Evolutionary conservation across 2,329 filamentous ascomycete species (phyloP).

Genomic region (Colletotrichum graminicola): DNA sequence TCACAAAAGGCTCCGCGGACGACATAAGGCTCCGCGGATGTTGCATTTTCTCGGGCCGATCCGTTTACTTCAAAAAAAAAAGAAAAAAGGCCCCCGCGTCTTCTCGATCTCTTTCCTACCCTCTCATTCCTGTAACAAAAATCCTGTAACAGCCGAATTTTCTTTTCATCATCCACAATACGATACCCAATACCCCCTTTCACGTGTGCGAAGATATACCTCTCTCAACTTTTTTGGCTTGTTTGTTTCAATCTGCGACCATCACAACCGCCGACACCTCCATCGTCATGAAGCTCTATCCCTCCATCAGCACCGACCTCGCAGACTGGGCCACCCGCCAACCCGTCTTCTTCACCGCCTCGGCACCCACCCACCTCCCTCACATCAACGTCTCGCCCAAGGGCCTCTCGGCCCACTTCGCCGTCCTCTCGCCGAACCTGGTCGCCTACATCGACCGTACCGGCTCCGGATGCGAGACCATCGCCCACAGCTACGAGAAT

Average conservation of each 20-base stretch:
- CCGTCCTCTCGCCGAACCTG: conserved; percentile 68
- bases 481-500: conserved; percentile 82
- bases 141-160: conserved; percentile 30
- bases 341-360: conserved; percentile 81
- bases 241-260: conserved; percentile 1
- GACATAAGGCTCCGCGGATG: conserved; percentile 7
- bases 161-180: conserved; percentile 10
- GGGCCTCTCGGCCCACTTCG: conserved; percentile 73
- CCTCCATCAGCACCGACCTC: conserved; percentile 66
- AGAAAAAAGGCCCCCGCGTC: conserved; percentile 5
- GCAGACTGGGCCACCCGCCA: conserved; percentile 74
- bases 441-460: conserved; percentile 80
- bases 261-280: neutral
- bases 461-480: conserved; percentile 81
- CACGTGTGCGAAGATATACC: conserved; percentile 27
- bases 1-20: conserved; percentile 14
- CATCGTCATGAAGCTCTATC: conserved; percentile 66
- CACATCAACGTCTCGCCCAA: conserved; percentile 86
- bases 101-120: neutral
- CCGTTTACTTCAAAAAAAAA: conserved; percentile 23
- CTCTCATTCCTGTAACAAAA: conserved; percentile 29
- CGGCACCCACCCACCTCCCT: conserved; percentile 73
- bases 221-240: conserved; percentile 1
- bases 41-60: conserved; percentile 6
- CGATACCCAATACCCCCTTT: conserved; percentile 38